phyloP scores from a whole-genome alignment of 2,329 filamentous ascomycete species.

The Trichoderma asperellum region DNA sequence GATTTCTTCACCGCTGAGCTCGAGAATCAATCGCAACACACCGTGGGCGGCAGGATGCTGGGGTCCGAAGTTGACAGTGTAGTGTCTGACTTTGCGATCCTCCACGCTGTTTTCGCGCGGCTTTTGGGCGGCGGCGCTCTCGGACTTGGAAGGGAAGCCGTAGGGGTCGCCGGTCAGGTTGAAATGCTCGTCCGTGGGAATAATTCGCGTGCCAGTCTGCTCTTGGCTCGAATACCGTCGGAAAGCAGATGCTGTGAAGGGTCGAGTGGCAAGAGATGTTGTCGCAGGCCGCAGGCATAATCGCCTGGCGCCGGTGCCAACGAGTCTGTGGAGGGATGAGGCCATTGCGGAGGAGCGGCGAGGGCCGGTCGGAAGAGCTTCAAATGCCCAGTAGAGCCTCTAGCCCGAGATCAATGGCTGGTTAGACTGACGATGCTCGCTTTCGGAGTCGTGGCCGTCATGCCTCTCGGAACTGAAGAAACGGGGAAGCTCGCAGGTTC shows the following conservation, averaged over 20 bases:
- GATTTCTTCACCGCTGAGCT: constrained; percentile 97
- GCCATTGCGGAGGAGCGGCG: constrained; percentile 60
- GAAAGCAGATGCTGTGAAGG: constrained; percentile 67
- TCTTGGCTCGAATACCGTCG: constrained; percentile 65
- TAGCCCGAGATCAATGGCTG: constrained; percentile 45
- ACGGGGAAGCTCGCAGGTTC: constrained; percentile 39
- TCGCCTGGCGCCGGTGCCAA: constrained; percentile 70
- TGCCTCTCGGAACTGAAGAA: constrained; percentile 36
- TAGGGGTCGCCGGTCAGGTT: constrained; percentile 55
- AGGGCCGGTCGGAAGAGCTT: constrained; percentile 37
- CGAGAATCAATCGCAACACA: constrained; percentile 94
- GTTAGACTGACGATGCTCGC: constrained; percentile 35
- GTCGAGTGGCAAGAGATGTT: constrained; percentile 50
- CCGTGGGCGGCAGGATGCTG: constrained; percentile 99
- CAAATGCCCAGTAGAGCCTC: constrained; percentile 43
- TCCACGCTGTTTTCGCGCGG: constrained; percentile 53
- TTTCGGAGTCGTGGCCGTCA: constrained; percentile 41
- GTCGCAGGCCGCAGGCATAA: constrained; percentile 58
- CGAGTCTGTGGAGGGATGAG: constrained; percentile 69
- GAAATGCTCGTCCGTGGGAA: constrained; percentile 69
- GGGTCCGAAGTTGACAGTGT: constrained; percentile 98
- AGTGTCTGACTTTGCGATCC: constrained; percentile 90
- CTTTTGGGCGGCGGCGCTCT: constrained; percentile 50
- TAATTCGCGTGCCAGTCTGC: constrained; percentile 59
- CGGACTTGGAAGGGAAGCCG: constrained; percentile 49